A percentile compares a stretch with the other conserved stretches of the same genome.
Conservation (phyloP, 1,284 basidiomycete genomes). For the Caloboletus inedulis region DNA sequence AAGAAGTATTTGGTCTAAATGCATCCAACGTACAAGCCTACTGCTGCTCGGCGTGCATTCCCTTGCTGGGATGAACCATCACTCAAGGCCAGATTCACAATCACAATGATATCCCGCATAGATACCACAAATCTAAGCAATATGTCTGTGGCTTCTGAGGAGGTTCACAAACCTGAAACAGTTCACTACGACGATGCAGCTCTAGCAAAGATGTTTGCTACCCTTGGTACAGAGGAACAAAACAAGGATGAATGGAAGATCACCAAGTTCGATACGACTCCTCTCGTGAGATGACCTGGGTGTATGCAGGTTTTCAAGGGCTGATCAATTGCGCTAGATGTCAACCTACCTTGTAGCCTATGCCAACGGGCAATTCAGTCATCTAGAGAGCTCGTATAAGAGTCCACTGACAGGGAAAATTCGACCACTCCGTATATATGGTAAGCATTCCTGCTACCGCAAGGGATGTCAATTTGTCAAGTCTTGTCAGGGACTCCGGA, state of each 20-base stretch:
- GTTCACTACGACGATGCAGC: slow-evolving; percentile 27
- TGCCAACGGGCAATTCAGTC: slow-evolving; percentile 81
- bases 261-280: slow-evolving; percentile 75
- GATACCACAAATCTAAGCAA: slow-evolving; percentile 81
- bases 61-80: slow-evolving; percentile 94
- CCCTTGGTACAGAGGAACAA: slow-evolving; percentile 33
- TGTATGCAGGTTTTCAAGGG: not conserved
- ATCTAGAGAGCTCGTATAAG: slow-evolving; percentile 74
- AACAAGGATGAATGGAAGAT: slow-evolving; percentile 70
- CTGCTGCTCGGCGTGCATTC: slow-evolving; percentile 79
- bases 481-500: slow-evolving; percentile 72
- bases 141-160: slow-evolving; percentile 72
- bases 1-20: slow-evolving; percentile 22
- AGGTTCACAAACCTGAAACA: slow-evolving; percentile 37
- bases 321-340: slow-evolving; percentile 44
- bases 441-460: slow-evolving; percentile 36
- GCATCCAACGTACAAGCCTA: slow-evolving; percentile 59
- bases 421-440: slow-evolving; percentile 84
- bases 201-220: slow-evolving; percentile 38
- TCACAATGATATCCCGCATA: slow-evolving; percentile 83
- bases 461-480: not conserved
- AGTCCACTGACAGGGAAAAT: slow-evolving; percentile 82
- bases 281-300: slow-evolving; percentile 38
- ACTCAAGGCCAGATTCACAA: slow-evolving; percentile 83
- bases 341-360: slow-evolving; percentile 91